Evolutionary conservation across 2,329 filamentous ascomycete species (phyloP).

Genomic region (Lachnellula occidentalis): DNA sequence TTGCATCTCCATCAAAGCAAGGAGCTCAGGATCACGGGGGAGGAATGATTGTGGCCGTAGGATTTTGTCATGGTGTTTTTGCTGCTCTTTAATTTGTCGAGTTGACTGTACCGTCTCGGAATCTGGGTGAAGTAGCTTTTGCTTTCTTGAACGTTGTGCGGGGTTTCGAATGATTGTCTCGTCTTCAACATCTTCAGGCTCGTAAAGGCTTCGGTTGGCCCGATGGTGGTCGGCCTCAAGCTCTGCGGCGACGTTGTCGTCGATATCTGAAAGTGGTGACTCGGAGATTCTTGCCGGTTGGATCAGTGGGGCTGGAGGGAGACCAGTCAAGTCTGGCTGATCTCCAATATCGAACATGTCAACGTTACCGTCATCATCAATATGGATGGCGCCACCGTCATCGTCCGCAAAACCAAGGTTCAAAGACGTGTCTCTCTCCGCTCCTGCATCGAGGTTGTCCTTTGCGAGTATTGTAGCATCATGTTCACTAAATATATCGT

Average conservation of each 20-base stretch:
- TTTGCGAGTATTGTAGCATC: constrained; percentile 50
- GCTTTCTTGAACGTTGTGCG: constrained; percentile 70
- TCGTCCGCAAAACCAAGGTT: constrained; percentile 43
- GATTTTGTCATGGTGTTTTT: constrained; percentile 80
- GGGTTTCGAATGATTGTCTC: constrained; percentile 59
- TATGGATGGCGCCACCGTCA: constrained; percentile 47
- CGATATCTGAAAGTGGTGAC: constrained; percentile 65
- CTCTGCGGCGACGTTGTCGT: constrained; percentile 55
- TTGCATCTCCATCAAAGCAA: constrained; percentile 88
- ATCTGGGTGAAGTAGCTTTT: constrained; percentile 79
- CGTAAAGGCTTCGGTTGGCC: constrained; percentile 52
- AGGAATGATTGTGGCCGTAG: constrained; percentile 77
- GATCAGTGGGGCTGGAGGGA: constrained; percentile 43
- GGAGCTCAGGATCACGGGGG: constrained; percentile 77
- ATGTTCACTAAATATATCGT: constrained; percentile 60
- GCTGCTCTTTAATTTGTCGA: constrained; percentile 77
- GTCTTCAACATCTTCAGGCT: constrained; percentile 50
- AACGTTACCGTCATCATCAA: constrained; percentile 61
- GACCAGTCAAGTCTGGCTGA: constrained; percentile 47
- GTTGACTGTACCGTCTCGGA: constrained; percentile 68
- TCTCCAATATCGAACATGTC: constrained; percentile 58
- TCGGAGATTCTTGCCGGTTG: constrained; percentile 60
- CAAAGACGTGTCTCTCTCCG: constrained; percentile 50
- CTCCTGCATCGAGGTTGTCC: constrained; percentile 46
- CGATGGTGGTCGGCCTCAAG: constrained; percentile 45